Evolutionary conservation across 495 filamentous ascomycete species (phyloP).

Genomic region (Sporormia fimetaria): DNA sequence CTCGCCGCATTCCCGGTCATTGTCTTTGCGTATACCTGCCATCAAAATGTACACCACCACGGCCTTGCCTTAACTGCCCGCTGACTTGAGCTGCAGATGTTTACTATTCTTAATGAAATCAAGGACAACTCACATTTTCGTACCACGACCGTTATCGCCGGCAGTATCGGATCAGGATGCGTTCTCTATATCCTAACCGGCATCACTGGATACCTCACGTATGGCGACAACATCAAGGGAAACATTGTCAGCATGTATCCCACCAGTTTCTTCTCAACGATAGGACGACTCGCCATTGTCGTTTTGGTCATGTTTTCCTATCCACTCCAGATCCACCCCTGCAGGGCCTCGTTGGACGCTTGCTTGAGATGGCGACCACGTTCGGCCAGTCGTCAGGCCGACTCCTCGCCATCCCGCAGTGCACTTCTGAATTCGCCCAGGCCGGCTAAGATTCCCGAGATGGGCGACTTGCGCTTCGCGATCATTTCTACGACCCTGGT

Average conservation of each 20-base stretch:
- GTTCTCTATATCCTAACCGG: constrained; percentile 81
- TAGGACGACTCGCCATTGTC: constrained; percentile 90
- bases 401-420: constrained; percentile 28
- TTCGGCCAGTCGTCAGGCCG: constrained; percentile 30
- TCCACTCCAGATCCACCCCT: constrained; percentile 89
- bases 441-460: constrained; percentile 33
- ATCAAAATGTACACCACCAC: constrained; percentile 94
- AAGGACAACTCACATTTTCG: constrained; percentile 69
- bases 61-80: constrained; percentile 14
- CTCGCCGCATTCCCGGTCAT: constrained; percentile 86
- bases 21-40: constrained; percentile 96
- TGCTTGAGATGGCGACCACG: constrained; percentile 80
- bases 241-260: constrained; percentile 93
- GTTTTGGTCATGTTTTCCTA: constrained; percentile 95
- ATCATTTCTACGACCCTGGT: constrained; percentile 78
- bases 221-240: constrained; percentile 71
- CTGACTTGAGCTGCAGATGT: constrained; percentile 55
- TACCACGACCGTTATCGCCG: constrained; percentile 65
- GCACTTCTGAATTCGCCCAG: constrained; percentile 15
- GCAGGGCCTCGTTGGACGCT: constrained; percentile 83
- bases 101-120: constrained; percentile 95
- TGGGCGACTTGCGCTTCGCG: constrained; percentile 83
- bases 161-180: constrained; percentile 72
- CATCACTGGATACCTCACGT: constrained; percentile 90
- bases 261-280: constrained; percentile 70